A percentile compares a stretch with the other conserved stretches of the same genome.
Conservation (phyloP, 208 protist genomes). For the Leishmania arabica region DNA sequence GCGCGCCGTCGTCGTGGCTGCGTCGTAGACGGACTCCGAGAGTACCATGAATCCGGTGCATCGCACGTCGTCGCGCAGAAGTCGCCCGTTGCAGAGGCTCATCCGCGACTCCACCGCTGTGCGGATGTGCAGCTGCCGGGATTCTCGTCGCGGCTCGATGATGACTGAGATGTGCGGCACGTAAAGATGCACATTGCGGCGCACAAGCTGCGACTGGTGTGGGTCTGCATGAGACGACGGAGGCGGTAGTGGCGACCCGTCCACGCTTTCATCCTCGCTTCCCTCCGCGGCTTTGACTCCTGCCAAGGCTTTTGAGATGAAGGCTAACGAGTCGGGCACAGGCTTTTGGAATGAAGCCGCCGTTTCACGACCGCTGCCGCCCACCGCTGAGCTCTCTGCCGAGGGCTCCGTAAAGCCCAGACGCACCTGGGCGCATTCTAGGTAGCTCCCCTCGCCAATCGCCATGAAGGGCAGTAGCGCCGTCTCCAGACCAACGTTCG, state of each 20-base stretch:
- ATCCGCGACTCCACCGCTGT: slow-evolving; percentile 18
- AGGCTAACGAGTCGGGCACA: not conserved
- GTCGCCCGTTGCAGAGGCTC: slow-evolving; percentile 18
- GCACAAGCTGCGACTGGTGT: slow-evolving; percentile 5
- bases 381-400: not conserved
- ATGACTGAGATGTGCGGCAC: slow-evolving; percentile 27
- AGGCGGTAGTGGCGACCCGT: not conserved
- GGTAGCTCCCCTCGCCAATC: slow-evolving; percentile 76
- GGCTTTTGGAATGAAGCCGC: not conserved
- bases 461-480: slow-evolving; percentile 70
- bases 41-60: slow-evolving; percentile 25
- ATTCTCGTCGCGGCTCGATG: slow-evolving; percentile 23
- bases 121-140: slow-evolving; percentile 23
- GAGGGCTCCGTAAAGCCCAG: slow-evolving; percentile 42
- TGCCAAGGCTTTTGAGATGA: not conserved
- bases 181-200: slow-evolving; percentile 26
- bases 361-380: not conserved
- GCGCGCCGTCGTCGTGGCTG: slow-evolving; percentile 37
- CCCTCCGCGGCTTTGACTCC: not conserved
- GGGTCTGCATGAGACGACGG: not conserved
- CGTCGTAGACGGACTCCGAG: slow-evolving; percentile 30
- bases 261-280: not conserved
- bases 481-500: slow-evolving; percentile 39
- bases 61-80: slow-evolving; percentile 26
- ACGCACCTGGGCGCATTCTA: slow-evolving; percentile 54